Evolutionary conservation across 345 rosid genomes (phyloP), one percentile per base, ranked within the genome.

Genomic region (Trapa bicornis): DNA sequence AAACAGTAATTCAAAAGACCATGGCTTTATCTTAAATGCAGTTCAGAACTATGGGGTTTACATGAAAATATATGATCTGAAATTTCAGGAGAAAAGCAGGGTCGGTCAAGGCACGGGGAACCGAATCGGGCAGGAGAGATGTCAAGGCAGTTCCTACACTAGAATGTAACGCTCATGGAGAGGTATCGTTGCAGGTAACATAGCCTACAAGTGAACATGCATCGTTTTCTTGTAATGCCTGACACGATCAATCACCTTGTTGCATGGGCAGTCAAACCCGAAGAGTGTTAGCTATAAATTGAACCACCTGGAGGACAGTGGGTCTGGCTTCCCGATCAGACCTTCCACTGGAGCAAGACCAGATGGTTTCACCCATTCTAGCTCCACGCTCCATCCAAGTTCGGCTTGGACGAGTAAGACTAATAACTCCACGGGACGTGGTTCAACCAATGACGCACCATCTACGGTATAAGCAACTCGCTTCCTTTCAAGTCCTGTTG

Each of bases 101-200:
- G 66, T 75, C 85, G 67, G 80, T 79, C 32, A 86, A 76, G 74
- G 81, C 85, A 57, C 85, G 78, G 39, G 92, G 83, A 65, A 82
- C 83, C 0, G 93, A 86, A 77, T 82, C 96, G 11, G 87, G 79
- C 38, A 83, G 95, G 78, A 72, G 88, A 80, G 85, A 86, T 65
- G 65, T 60, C 50, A 81, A 77, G 71, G 80, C 67, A 53, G 77
- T 67, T 5, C 68, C 68, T 37, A 81, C 92, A 17, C 89, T 90
- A 0, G 97, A 85, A 70, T 90, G 90, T 76, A 72, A 82, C 67
- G 74, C 80, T 67, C 74, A 75, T 32, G 89, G 53, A 33, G 68
- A 67, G 37, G 43, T 61, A 38, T 67, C 57, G 50, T 68, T 67
- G 67, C 75, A 68, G 75, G 75, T 73, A 61, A 6, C 17, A 53